Evolutionary conservation across 2,329 filamentous ascomycete genomes (phyloP).

Genomic region (Beauveria pseudobassiana): DNA sequence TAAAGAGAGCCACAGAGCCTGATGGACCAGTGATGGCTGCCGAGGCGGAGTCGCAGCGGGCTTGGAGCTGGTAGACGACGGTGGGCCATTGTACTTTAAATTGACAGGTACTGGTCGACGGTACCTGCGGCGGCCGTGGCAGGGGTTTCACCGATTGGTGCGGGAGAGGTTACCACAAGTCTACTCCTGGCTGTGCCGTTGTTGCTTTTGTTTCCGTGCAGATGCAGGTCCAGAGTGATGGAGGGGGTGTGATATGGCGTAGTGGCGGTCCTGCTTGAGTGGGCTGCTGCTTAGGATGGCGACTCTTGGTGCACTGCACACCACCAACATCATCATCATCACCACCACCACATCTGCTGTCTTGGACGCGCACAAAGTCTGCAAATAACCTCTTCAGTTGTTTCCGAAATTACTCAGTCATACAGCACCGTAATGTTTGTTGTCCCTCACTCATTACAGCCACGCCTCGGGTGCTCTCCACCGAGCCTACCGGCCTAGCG

Average conservation of each 20-base stretch:
- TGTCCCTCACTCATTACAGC: background rate
- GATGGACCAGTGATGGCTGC: background rate
- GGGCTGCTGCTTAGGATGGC: background rate
- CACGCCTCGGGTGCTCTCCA: background rate
- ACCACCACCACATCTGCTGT: background rate
- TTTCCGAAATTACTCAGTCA: background rate
- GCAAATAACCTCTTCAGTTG: background rate
- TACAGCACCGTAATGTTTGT: background rate
- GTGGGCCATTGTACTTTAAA: constrained; percentile 10
- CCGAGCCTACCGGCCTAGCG: background rate
- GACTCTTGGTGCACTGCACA: background rate
- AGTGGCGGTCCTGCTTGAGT: background rate
- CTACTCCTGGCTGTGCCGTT: constrained; percentile 1
- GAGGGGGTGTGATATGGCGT: background rate
- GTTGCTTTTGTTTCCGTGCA: constrained; percentile 6
- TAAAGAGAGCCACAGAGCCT: background rate
- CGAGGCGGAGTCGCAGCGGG: constrained; percentile 6
- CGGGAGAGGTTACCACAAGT: background rate
- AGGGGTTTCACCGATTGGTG: background rate
- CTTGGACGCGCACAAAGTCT: background rate
- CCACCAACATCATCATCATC: background rate
- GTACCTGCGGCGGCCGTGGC: constrained; percentile 7
- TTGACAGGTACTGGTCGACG: background rate
- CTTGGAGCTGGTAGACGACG: background rate
- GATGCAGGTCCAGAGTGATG: background rate